phyloP scores from a whole-genome alignment of 225 moss, liverwort and hornwort genomes.

The Bryoerythrophyllum caledonicum region DNA sequence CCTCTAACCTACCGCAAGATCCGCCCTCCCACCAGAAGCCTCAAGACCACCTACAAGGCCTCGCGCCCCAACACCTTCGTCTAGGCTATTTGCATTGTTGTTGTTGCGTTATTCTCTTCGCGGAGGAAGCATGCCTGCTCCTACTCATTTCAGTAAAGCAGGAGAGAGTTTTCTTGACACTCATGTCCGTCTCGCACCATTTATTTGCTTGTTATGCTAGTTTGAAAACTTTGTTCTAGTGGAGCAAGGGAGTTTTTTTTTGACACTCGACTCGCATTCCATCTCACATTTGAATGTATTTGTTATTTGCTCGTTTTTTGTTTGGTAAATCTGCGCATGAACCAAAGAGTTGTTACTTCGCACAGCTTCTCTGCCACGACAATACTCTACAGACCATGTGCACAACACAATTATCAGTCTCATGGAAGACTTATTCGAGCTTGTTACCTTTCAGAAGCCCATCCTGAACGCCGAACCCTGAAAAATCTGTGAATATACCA shows the following conservation, averaged over 20 bases:
- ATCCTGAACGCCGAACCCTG: no score
- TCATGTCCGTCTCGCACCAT: neutral
- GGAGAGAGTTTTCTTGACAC: slow-evolving; percentile 5
- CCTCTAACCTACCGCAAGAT: slow-evolving; percentile 92
- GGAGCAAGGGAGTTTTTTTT: no score
- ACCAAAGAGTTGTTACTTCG: no score
- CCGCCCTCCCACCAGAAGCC: slow-evolving; percentile 74
- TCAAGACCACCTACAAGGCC: slow-evolving; percentile 93
- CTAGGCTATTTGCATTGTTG: slow-evolving; percentile 19
- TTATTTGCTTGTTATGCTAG: neutral
- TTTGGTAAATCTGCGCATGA: neutral
- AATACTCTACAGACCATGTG: no score
- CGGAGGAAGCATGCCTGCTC: slow-evolving; percentile 1
- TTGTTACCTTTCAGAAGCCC: neutral
- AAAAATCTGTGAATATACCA: no score
- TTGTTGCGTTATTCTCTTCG: neutral
- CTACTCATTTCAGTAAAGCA: slow-evolving; percentile 28
- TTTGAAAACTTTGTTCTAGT: no score
- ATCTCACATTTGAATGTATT: no score
- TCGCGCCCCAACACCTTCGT: slow-evolving; percentile 89
- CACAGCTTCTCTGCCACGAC: neutral
- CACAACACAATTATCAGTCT: neutral
- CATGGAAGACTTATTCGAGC: neutral
- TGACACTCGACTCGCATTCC: no score
- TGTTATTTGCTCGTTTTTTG: no score